A percentile compares a stretch with the other conserved stretches of the same genome.
These are phyloP conservation scores for Taphrina deformans DNA, from an alignment of 1,139 yeast genomes.

Conservation along the genomic window DNA sequence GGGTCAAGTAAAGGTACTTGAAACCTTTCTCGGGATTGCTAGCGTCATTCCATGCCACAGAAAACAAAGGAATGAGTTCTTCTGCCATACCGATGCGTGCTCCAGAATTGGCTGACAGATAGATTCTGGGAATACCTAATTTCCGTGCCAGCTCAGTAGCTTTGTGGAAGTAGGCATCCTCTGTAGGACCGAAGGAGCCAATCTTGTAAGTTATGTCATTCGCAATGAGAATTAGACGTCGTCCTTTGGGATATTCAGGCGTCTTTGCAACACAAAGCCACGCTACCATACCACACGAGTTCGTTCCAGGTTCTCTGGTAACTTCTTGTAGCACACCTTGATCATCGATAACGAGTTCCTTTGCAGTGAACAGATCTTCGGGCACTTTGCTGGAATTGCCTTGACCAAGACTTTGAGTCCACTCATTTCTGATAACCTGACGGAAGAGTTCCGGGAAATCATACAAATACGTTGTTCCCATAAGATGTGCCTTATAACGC, in stretches of 20 bases:
- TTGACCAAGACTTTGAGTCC: constrained; percentile 59
- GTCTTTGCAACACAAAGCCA: constrained; percentile 88
- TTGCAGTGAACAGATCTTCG: constrained; percentile 72
- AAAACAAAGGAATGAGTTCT: constrained; percentile 82
- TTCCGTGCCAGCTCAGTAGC: constrained; percentile 90
- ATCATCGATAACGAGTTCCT: constrained; percentile 77
- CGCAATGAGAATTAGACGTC: constrained; percentile 87
- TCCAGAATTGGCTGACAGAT: constrained; percentile 96
- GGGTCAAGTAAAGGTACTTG: constrained; percentile 76
- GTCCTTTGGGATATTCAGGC: constrained; percentile 95
- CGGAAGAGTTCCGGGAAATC: constrained; percentile 99
- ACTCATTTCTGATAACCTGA: constrained; percentile 80
- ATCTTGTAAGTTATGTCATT: constrained; percentile 96
- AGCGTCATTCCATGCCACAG: constrained; percentile 89
- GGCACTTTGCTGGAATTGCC: constrained; percentile 54
- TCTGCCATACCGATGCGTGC: constrained; percentile 98
- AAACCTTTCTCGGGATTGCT: constrained; percentile 80
- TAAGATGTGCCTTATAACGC: constrained; percentile 95
- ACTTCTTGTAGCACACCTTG: constrained; percentile 79
- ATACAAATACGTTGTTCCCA: constrained; percentile 97
- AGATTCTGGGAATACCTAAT: constrained; percentile 90
- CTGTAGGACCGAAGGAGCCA: constrained; percentile 98
- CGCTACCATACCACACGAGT: constrained; percentile 96
- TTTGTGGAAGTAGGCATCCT: constrained; percentile 84
- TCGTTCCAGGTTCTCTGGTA: constrained; percentile 93